Conservation (phyloP, 345 rosid genomes). For the Boechera retrofracta region DNA sequence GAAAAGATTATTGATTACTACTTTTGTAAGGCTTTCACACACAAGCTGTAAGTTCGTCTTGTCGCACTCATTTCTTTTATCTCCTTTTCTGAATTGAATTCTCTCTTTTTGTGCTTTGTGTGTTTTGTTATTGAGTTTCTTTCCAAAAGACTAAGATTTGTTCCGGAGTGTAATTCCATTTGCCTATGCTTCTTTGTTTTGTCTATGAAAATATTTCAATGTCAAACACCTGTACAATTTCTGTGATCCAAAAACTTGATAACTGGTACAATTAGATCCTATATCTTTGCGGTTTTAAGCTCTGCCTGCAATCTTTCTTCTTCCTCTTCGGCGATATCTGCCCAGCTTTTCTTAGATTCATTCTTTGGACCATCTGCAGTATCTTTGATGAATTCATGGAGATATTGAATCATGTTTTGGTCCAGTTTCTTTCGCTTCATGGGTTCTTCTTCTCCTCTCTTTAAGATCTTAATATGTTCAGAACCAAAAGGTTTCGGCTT, state of each 20-base stretch:
- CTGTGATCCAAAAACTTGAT: slow-evolving; percentile 6
- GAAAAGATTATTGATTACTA: slow-evolving; percentile 18
- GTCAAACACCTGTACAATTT: slow-evolving; percentile 37
- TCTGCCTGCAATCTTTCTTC: slow-evolving; percentile 38
- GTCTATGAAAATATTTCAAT: slow-evolving; percentile 30
- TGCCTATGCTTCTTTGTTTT: slow-evolving; percentile 38
- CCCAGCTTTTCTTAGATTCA: slow-evolving; percentile 70
- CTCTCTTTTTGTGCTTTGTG: slow-evolving; percentile 40
- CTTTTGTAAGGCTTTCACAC: slow-evolving; percentile 33
- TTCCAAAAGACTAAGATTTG: slow-evolving; percentile 34
- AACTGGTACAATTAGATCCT: slow-evolving; percentile 7
- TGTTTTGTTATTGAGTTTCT: slow-evolving; percentile 26
- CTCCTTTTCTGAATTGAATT: slow-evolving; percentile 32
- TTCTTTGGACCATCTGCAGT: slow-evolving; percentile 18
- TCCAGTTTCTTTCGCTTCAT: slow-evolving; percentile 40
- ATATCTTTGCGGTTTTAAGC: not conserved
- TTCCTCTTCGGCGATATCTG: slow-evolving; percentile 80
- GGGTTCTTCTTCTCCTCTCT: slow-evolving; percentile 21
- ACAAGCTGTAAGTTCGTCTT: slow-evolving; percentile 15
- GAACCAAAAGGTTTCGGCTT: slow-evolving; percentile 24
- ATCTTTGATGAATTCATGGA: slow-evolving; percentile 42
- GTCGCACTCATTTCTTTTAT: slow-evolving; percentile 24
- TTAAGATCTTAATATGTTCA: slow-evolving; percentile 11
- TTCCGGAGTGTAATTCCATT: slow-evolving; percentile 35
- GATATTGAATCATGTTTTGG: slow-evolving; percentile 41